These are phyloP conservation scores for Saitozyma podzolica DNA, from an alignment of 768 basidiomycete species.

Conservation along the genomic window DNA sequence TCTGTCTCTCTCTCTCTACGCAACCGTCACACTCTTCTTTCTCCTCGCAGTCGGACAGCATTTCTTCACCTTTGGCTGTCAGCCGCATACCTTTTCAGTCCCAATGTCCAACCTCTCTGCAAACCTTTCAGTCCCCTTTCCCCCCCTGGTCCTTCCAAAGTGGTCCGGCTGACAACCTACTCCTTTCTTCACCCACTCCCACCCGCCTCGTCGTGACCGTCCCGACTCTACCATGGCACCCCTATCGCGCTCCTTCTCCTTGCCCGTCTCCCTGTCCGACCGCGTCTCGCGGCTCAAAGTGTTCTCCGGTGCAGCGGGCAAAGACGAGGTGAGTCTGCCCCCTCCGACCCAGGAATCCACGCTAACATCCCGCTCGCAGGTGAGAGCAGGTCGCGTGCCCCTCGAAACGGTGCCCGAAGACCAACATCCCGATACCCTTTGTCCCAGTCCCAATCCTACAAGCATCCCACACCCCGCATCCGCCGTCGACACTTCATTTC, in stretches of 20 bases:
- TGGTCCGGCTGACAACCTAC: constrained; percentile 3
- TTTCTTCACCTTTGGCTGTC: neutral
- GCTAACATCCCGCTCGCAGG: too few relatives aligned
- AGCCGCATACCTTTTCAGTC: too few relatives aligned
- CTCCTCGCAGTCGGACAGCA: too few relatives aligned
- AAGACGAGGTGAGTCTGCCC: constrained; percentile 45
- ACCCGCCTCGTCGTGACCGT: neutral
- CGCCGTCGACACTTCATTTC: too few relatives aligned
- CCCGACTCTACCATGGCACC: constrained; percentile 38
- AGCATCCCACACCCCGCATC: too few relatives aligned
- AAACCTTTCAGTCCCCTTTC: constrained; percentile 1
- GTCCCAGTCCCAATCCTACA: too few relatives aligned
- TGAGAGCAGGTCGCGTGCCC: too few relatives aligned
- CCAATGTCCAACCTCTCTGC: neutral
- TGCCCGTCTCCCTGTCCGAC: constrained; percentile 49
- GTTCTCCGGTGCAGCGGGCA: constrained; percentile 40
- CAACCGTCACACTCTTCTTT: too few relatives aligned
- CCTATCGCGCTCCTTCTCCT: constrained; percentile 47
- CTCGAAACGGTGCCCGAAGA: too few relatives aligned
- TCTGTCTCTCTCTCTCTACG: constrained; percentile 1
- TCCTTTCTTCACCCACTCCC: neutral
- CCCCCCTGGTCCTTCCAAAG: constrained; percentile 3
- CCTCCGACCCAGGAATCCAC: too few relatives aligned
- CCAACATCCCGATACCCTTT: too few relatives aligned
- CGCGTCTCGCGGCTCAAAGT: constrained; percentile 47